Percentiles rank a stretch among this genome's conserved stretches.
These are phyloP conservation scores for Colletotrichum sp. DNA, from an alignment of 2,329 filamentous ascomycete species.

Conservation along the genomic window DNA sequence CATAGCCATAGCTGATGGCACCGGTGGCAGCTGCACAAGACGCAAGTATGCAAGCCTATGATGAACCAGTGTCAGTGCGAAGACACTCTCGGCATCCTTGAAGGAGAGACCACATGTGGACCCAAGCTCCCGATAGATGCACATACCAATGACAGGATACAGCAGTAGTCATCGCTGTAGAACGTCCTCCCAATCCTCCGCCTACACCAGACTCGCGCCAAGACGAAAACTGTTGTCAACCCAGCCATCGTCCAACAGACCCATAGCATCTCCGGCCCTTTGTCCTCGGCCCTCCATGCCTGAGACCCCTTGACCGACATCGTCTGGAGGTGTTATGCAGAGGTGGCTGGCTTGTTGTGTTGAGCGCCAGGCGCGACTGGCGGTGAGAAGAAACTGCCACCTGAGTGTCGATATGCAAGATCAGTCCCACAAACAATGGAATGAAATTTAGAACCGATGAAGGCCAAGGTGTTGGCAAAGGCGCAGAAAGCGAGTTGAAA, in stretches of 20 bases:
- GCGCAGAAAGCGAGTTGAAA: neutral
- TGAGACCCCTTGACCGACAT: neutral
- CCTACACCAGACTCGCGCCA: neutral
- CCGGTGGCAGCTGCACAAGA: constrained; percentile 37
- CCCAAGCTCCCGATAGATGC: neutral
- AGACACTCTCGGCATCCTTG: too few species aligned
- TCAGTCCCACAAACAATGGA: neutral
- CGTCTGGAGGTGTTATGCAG: neutral
- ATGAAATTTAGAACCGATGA: neutral
- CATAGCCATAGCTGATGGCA: constrained; percentile 41
- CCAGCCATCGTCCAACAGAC: neutral
- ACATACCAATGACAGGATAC: neutral
- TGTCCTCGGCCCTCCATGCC: neutral
- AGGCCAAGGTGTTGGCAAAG: neutral
- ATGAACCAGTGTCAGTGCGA: neutral
- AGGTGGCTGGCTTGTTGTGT: neutral
- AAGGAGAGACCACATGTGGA: neutral
- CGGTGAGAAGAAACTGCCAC: neutral
- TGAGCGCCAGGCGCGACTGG: neutral
- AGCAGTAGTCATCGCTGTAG: neutral
- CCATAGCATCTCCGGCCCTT: neutral
- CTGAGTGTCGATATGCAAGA: neutral
- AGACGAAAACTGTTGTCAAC: neutral
- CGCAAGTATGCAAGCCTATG: neutral
- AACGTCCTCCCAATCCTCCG: neutral